Base-by-base conservation (phyloP, 371 early-diverging fungal species). In the Apophysomyces sp. region DNA sequence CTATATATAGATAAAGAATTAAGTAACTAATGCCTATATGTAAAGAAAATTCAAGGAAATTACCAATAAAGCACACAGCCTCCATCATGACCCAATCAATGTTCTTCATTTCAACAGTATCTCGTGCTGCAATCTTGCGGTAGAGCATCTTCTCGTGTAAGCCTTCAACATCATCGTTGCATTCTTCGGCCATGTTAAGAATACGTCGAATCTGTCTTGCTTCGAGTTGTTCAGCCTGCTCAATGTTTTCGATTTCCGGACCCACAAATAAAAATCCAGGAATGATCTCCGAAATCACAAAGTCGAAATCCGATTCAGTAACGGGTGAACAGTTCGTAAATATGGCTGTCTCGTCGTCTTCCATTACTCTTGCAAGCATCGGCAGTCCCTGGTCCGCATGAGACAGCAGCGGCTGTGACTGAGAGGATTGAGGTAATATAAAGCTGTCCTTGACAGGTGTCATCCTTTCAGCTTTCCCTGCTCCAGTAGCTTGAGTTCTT, bases 151-250 rank as follows among this genome's bases (percentile, higher is more conserved):
- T 39, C 0, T 67, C 54, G 28, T 58, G 57, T n/a, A 77, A 21
- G 3, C 79, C 74, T 27, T 73, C 59, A 7, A 80, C 66, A 29
- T 67, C 65, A 62, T 87, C 86, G 2, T 81, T 70, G 39, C 88
- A 87, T 65, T 87, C 86, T 61, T 79, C 81, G 0, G 88, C 88
- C 86, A 87, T 83, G 62, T 87, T 87, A 9, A 87, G 57, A 18
- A 86, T 77, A 3, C 87, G 73, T 49, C 70, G 73, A 44, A 86
- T 82, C 2, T 69, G 68, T 24, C 82, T 69, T 15, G 62, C 62
- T 27, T 81, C 66, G 29, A 86, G 60, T 55, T 79, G 74, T n/a
- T 69, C 63, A 3, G 83, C 83, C 41, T 86, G 84, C 12, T 78
- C 73, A 5, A 59, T 37, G 12, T 76, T 80, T 15, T 80, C 77